Evolutionary conservation across 345 rosid genomes (phyloP).

Genomic region (Nephelium lappaceum): DNA sequence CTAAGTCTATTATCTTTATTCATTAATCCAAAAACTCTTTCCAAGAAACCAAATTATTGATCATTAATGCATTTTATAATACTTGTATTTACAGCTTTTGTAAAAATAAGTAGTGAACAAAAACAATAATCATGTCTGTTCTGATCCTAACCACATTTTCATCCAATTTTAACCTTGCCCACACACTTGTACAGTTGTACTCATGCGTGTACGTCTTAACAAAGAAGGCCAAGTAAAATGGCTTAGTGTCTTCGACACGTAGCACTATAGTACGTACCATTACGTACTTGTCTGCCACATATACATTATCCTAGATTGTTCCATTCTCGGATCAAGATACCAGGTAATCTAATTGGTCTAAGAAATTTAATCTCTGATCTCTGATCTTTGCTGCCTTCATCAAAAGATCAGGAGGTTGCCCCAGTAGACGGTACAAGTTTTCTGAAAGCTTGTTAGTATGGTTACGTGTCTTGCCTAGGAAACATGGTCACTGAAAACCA

Average conservation of each 20-base stretch:
- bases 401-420: not conserved
- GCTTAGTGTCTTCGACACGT: conserved; percentile 18
- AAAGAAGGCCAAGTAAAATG: conserved; percentile 1
- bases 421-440: conserved; percentile 5
- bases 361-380: not conserved
- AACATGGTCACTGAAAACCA: conserved; percentile 9
- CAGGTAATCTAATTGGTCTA: conserved; percentile 16
- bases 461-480: conserved; percentile 14
- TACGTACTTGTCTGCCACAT: conserved; percentile 21
- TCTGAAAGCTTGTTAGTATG: not conserved
- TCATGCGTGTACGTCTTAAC: conserved; percentile 2
- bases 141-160: not conserved
- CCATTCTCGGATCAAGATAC: not conserved
- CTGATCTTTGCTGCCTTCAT: not conserved
- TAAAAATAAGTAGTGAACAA: not conserved
- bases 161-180: too few relatives aligned
- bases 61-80: conserved; percentile 1
- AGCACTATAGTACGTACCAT: conserved; percentile 10
- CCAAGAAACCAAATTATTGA: not conserved
- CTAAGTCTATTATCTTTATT: conserved; percentile 16
- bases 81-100: not conserved
- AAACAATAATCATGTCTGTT: not conserved
- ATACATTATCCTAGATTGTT: conserved; percentile 21
- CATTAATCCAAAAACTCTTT: conserved; percentile 15
- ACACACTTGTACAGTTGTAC: not conserved